These are phyloP conservation scores for Leccinum longicurvipes DNA, from an alignment of 768 basidiomycete species.

Conservation along the genomic window DNA sequence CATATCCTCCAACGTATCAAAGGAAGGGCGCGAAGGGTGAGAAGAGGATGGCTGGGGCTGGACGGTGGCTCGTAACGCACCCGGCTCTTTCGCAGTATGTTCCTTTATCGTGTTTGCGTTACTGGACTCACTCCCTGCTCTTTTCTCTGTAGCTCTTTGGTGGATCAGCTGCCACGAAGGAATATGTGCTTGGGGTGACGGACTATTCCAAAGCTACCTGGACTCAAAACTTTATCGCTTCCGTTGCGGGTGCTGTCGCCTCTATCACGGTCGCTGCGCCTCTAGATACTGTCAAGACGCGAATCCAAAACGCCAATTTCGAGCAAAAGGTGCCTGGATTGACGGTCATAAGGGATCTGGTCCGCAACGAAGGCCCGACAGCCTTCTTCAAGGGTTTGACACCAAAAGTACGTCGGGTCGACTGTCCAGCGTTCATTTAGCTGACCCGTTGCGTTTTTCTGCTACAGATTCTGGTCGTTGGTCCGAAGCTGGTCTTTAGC, in stretches of 20 bases:
- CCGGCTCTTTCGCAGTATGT: constrained; percentile 89
- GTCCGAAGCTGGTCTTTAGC: constrained; percentile 97
- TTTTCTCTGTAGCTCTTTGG: constrained; percentile 80
- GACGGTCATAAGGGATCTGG: constrained; percentile 78
- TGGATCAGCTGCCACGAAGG: constrained; percentile 92
- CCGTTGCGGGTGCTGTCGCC: constrained; percentile 89
- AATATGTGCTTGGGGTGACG: constrained; percentile 81
- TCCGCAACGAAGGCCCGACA: constrained; percentile 77
- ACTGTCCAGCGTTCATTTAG: not conserved
- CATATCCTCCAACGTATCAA: too few relatives aligned
- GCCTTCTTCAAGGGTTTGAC: constrained; percentile 98
- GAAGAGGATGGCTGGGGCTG: constrained; percentile 99
- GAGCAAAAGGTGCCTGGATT: constrained; percentile 78
- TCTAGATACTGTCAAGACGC: constrained; percentile 93
- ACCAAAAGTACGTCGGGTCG: constrained; percentile 67
- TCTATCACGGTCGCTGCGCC: constrained; percentile 96
- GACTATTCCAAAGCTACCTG: constrained; percentile 97
- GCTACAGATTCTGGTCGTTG: constrained; percentile 84
- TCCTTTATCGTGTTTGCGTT: not conserved
- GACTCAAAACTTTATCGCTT: constrained; percentile 96
- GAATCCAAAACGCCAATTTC: constrained; percentile 98
- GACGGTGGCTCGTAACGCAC: constrained; percentile 98
- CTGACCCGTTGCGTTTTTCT: constrained; percentile 7
- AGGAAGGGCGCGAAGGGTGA: too few relatives aligned
- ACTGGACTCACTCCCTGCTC: not conserved